These are phyloP conservation scores for Eimeria tenella DNA, from an alignment of 169 alveolate species.

Conservation along the genomic window DNA sequence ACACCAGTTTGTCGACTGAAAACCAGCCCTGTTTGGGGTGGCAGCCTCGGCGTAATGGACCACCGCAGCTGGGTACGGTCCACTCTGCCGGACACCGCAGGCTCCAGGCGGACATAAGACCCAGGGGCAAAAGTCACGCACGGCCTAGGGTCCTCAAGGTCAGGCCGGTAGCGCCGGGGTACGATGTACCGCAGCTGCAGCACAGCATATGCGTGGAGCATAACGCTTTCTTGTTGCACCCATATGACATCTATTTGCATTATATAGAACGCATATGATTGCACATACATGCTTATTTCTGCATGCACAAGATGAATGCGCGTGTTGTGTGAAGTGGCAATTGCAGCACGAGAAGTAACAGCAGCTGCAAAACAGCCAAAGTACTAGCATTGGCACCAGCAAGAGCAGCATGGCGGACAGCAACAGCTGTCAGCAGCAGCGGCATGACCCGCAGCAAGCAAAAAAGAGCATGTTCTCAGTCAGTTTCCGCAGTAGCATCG, in stretches of 20 bases:
- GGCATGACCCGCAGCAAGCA: background rate
- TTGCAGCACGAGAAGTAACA: no score
- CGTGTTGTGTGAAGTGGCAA: no score
- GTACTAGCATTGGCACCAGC: background rate
- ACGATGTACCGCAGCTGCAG: conserved; percentile 79
- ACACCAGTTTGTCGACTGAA: conserved; percentile 54
- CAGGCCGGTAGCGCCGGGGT: conserved; percentile 79
- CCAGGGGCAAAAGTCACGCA: conserved; percentile 81
- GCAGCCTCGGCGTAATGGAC: conserved; percentile 64
- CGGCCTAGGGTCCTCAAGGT: conserved; percentile 82
- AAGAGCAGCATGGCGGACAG: background rate
- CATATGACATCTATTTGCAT: no score
- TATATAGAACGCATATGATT: no score
- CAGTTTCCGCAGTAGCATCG: background rate
- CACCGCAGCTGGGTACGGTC: conserved; percentile 69
- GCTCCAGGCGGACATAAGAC: conserved; percentile 80
- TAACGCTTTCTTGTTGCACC: no score
- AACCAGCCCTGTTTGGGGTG: conserved; percentile 53
- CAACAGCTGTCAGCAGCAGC: background rate
- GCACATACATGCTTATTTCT: no score
- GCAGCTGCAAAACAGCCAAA: background rate
- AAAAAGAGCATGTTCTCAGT: background rate
- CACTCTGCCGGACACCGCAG: conserved; percentile 74
- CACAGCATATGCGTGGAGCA: background rate
- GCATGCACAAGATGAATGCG: no score